Evolutionary conservation across 1,284 basidiomycete genomes (phyloP), one percentile per base, ranked within the genome.

Genomic region (Apiotrichum veenhuisii): DNA sequence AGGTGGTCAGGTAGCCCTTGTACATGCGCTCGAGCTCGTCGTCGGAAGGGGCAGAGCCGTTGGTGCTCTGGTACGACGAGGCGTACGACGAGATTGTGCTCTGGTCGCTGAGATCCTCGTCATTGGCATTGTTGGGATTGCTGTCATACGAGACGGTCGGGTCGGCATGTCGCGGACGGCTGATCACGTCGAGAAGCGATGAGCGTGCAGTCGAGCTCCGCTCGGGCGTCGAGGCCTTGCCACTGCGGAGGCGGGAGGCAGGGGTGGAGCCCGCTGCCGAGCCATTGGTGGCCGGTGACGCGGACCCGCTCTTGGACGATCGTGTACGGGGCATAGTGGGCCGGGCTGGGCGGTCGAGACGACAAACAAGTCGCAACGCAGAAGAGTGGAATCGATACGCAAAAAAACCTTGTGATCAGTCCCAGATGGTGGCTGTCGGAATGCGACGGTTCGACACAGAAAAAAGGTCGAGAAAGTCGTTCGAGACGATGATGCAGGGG

Each of bases 61-160:
- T 45, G 9, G 43, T 50, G 9, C 55, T 51, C 27, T 52, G 42
- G 50, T 64, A 57, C 20, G 65, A 68, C 17, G 64, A 67, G 17
- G 71, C 68, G 50, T 72, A 75, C n/a, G 66, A 70, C 20, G 57
- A 61, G 53, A 72, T 65, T 14, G 71, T 74, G 44, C 66, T 69
- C 41, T 66, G 61, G 54, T 75, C 73, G 26, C 67, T 69, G 44
- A 58, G 58, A 18, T 65, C 61, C 41, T 69, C 67, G 27, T 74
- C 72, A 17, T 66, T 65, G 9, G 23, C 50, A 52, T 55, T 8
- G 58, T 42, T 54, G 43, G 63, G 54, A 12, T 58, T 61, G 41
- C 43, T 58, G 42, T 59, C 55, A 52, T 59, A 60, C 15, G 66
- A 60, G 22, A 64, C 47, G 8, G 58, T 51, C 7, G 65, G 49